Evolutionary conservation across 441 rosid genomes (phyloP).

Genomic region (Eutrema salsugineum): DNA sequence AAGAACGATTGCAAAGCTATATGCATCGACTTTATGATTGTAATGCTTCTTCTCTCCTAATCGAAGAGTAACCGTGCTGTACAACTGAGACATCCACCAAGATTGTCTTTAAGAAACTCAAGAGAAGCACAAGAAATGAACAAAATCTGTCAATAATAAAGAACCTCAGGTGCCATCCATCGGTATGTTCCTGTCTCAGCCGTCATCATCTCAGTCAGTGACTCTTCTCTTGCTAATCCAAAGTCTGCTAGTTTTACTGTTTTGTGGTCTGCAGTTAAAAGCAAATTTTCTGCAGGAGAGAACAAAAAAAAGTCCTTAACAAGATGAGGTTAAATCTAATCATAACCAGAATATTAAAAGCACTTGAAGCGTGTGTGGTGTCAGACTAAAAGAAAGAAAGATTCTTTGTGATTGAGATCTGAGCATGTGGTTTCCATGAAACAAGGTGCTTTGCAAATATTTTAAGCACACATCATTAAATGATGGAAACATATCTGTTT

Average conservation of each 20-base stretch:
- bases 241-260: conserved; percentile 67
- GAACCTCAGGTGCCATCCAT: conserved; percentile 76
- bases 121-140: not conserved
- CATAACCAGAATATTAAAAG: conserved; percentile 12
- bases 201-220: conserved; percentile 70
- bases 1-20: conserved; percentile 54
- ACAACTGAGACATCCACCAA: conserved; percentile 42
- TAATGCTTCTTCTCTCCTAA: conserved; percentile 73
- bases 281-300: conserved; percentile 51
- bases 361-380: conserved; percentile 26
- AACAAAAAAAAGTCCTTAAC: not conserved
- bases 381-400: conserved; percentile 25
- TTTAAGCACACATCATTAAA: conserved; percentile 13
- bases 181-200: conserved; percentile 74
- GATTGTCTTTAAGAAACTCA: not conserved
- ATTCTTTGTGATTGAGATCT: conserved; percentile 33
- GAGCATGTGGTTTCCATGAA: conserved; percentile 31
- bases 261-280: conserved; percentile 58
- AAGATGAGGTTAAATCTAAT: not conserved
- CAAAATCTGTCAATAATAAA: not conserved
- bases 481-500: not conserved
- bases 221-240: conserved; percentile 72
- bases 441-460: conserved; percentile 11
- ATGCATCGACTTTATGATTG: conserved; percentile 67
- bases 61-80: conserved; percentile 62